Evolutionary conservation across 1,284 basidiomycete genomes (phyloP).

Genomic region (Cutaneotrichosporon sp.): DNA sequence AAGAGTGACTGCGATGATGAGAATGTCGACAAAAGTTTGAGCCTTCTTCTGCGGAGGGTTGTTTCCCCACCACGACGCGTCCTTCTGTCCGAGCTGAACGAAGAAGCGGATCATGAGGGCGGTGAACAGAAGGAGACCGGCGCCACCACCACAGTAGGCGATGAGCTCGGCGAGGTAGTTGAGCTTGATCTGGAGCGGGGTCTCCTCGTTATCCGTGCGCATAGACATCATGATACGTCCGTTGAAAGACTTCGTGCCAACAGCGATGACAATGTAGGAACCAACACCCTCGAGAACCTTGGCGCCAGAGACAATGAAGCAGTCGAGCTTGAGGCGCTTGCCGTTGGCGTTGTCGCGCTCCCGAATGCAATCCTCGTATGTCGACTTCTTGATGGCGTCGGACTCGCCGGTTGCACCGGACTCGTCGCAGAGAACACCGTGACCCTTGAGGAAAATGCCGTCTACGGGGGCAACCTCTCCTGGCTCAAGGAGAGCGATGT

Average conservation of each 20-base stretch:
- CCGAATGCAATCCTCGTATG: conserved; percentile 70
- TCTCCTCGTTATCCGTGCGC: conserved; percentile 51
- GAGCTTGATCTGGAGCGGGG: conserved; percentile 89
- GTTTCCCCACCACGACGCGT: conserved; percentile 43
- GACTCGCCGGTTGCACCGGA: conserved; percentile 94
- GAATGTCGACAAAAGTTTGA: conserved; percentile 55
- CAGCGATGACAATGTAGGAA: conserved; percentile 83
- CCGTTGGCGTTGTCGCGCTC: conserved; percentile 45
- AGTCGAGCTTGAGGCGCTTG: conserved; percentile 66
- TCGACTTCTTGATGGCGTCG: conserved; percentile 84
- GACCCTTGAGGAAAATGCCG: conserved; percentile 85
- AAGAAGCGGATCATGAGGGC: conserved; percentile 93
- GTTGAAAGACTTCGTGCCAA: conserved; percentile 89
- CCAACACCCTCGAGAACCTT: conserved; percentile 96
- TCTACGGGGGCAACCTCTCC: conserved; percentile 95
- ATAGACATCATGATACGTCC: conserved; percentile 84
- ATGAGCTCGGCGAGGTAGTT: conserved; percentile 90
- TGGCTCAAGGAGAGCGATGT: conserved; percentile 85
- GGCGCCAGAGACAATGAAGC: conserved; percentile 88
- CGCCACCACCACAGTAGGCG: conserved; percentile 77
- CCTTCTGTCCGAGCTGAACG: conserved; percentile 54
- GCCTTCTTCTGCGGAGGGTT: conserved; percentile 68
- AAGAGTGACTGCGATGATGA: conserved; percentile 67
- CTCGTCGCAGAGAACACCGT: conserved; percentile 95
- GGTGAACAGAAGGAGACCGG: conserved; percentile 75